A percentile compares a stretch with the other conserved stretches of the same genome.
Conservation (phyloP, 1,284 basidiomycete species). For the Ceratobasidium papillatum region DNA sequence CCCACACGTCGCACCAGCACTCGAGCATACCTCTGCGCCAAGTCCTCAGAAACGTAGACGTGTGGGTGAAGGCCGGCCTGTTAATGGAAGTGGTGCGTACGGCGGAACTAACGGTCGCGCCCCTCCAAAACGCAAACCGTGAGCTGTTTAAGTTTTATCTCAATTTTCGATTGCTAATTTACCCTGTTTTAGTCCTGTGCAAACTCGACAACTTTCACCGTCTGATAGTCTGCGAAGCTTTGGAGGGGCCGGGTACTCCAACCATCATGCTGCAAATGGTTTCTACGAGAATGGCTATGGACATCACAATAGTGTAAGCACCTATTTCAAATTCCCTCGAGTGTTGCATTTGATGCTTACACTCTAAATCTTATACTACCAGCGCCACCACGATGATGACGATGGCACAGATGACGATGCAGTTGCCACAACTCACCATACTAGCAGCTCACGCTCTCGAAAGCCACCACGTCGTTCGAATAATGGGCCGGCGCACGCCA, state of each 20-base stretch:
- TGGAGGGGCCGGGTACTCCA: conserved; percentile 26
- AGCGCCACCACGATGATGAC: conserved; percentile 40
- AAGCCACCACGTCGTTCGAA: conserved; percentile 33
- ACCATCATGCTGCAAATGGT: conserved; percentile 28
- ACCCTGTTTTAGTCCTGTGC: neutral
- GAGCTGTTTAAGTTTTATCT: neutral
- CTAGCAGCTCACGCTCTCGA: conserved; percentile 26
- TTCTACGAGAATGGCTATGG: conserved; percentile 40
- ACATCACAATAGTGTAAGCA: conserved; percentile 40
- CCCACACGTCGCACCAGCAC: conserved; percentile 69
- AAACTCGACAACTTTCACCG: conserved; percentile 22
- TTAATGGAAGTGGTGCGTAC: conserved; percentile 13
- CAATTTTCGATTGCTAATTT: neutral
- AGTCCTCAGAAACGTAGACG: conserved; percentile 37
- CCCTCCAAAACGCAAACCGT: conserved; percentile 39
- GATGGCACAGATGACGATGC: conserved; percentile 37
- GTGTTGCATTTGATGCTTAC: neutral
- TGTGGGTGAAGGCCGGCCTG: conserved; percentile 20
- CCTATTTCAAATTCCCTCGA: conserved; percentile 17
- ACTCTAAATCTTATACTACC: neutral
- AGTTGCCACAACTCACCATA: conserved; percentile 3
- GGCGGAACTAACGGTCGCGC: conserved; percentile 20
- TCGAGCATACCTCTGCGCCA: conserved; percentile 30
- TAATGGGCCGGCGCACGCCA: conserved; percentile 4
- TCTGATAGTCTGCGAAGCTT: conserved; percentile 32